Base-by-base conservation (phyloP, 176 grass and related monocot genomes). In the Raddia guianensis region DNA sequence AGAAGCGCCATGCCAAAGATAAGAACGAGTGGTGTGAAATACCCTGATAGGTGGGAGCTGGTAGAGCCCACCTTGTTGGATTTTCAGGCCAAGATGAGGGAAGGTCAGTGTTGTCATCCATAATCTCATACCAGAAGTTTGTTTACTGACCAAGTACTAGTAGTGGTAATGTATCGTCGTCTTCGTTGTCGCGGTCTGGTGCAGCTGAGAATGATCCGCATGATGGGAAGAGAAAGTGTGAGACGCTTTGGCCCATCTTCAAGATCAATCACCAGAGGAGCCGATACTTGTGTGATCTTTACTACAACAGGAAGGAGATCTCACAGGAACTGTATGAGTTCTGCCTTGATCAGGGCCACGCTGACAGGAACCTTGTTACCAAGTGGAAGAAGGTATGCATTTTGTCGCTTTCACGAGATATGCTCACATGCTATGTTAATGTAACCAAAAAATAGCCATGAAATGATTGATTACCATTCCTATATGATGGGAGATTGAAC, bases 311-410 rank as follows among this genome's bases (percentile, higher is more conserved):
- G 77, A 86, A 86, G 50, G 87, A 85, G 49, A 83, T 83, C 20
- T 86, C 34, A 9, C 70, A 58, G 27, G 83, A 83, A 15, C 52
- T 83, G 60, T 80, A 83, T 32, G 74, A 83, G 67, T 83, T 90
- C 52, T 86, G 79, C 67, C 67, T 83, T 20, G 83, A 86, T 56
- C 73, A 86, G 40, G 79, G 59, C 4, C 66, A 86, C 78, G 83
- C 73, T 67, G 83, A 86, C 34, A 42, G 49, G 48, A 90, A 83
- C 81, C 67, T 79, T 54, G 77, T 86, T 20, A 84, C 79, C 48
- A 83, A 86, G 33, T 86, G 84, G 83, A 86, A 90, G 78, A 82
- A 90, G 87, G 86, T 84, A n/a, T 45, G 7, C 11, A 44, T n/a
- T 64, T 43, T 21, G 14, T 27, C 27, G 0, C 40, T 61, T 9